A percentile compares a stretch with the other conserved stretches of the same genome.
These are phyloP conservation scores for Shiraia sp. DNA, from an alignment of 2,329 filamentous ascomycete genomes.

Conservation along the genomic window DNA sequence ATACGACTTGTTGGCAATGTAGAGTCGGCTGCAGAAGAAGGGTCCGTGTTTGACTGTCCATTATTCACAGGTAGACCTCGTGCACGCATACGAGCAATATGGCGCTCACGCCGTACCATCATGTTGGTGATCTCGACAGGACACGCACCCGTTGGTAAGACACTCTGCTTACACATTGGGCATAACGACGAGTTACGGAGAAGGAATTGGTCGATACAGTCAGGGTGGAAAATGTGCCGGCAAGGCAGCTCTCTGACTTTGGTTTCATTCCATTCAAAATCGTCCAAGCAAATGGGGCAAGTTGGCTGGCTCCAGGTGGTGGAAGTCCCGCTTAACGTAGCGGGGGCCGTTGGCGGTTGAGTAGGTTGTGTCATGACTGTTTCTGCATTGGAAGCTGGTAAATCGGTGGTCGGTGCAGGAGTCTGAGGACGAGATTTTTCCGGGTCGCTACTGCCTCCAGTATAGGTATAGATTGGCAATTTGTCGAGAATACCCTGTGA, in stretches of 20 bases:
- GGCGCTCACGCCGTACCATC: slow-evolving; percentile 82
- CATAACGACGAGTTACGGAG: slow-evolving; percentile 80
- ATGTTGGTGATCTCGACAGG: slow-evolving; percentile 66
- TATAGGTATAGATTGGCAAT: slow-evolving; percentile 80
- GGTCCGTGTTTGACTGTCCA: slow-evolving; percentile 3
- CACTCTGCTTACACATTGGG: slow-evolving; percentile 84
- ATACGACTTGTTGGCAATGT: slow-evolving; percentile 6
- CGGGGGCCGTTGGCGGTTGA: slow-evolving; percentile 25
- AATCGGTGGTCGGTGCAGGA: slow-evolving; percentile 11
- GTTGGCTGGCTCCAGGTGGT: slow-evolving; percentile 68
- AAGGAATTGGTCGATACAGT: slow-evolving; percentile 87
- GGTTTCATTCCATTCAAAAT: slow-evolving; percentile 70
- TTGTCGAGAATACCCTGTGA: slow-evolving; percentile 70
- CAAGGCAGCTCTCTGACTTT: slow-evolving; percentile 86
- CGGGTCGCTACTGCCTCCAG: slow-evolving; percentile 15
- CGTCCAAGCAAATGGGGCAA: slow-evolving; percentile 88
- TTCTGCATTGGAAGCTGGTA: slow-evolving; percentile 16
- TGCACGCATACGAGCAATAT: slow-evolving; percentile 64
- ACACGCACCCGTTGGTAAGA: slow-evolving; percentile 68
- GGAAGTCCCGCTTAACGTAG: slow-evolving; percentile 9
- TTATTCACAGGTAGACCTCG: slow-evolving; percentile 33
- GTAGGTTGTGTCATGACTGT: slow-evolving; percentile 12
- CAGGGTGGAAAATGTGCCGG: slow-evolving; percentile 89
- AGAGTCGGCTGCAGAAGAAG: background rate
- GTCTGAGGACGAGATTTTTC: slow-evolving; percentile 22